Conservation (phyloP, 179 eudicot genomes). For the Patellifolia procumbens region DNA sequence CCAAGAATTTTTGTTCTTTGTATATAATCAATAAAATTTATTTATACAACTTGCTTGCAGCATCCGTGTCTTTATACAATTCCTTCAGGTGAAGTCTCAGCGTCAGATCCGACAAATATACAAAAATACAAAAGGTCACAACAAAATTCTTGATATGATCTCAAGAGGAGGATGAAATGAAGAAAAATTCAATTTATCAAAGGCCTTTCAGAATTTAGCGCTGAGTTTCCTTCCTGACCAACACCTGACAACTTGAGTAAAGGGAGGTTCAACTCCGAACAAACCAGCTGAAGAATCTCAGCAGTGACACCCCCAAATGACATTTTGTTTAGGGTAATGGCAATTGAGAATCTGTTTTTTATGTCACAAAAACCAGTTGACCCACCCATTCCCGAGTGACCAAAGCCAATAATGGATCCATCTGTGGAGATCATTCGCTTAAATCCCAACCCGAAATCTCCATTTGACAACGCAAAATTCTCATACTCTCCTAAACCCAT, state of each 20-base stretch:
- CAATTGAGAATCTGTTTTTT: conserved; percentile 68
- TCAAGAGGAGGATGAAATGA: neutral
- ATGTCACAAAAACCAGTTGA: conserved; percentile 85
- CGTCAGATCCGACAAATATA: conserved; percentile 5
- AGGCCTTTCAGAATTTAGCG: conserved; percentile 41
- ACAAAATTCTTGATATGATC: conserved; percentile 8
- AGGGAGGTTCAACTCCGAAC: conserved; percentile 76
- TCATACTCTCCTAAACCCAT: conserved; percentile 81
- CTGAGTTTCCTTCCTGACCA: conserved; percentile 31
- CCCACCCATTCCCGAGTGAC: conserved; percentile 97
- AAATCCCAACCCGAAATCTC: conserved; percentile 84
- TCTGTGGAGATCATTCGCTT: conserved; percentile 58
- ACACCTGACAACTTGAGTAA: conserved; percentile 62
- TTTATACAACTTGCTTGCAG: neutral
- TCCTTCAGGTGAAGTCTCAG: conserved; percentile 4
- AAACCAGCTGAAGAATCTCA: conserved; percentile 64
- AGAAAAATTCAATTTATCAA: conserved; percentile 67
- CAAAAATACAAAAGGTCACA: conserved; percentile 9
- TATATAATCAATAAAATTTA: neutral
- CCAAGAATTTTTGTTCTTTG: neutral
- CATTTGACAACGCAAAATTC: conserved; percentile 53
- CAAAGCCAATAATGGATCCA: conserved; percentile 74
- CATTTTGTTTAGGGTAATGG: conserved; percentile 86
- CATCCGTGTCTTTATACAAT: conserved; percentile 22
- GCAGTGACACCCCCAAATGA: conserved; percentile 76